These are phyloP conservation scores for Ceratopteris richardii DNA, from an alignment of 75 land plant genomes.

Conservation along the genomic window DNA sequence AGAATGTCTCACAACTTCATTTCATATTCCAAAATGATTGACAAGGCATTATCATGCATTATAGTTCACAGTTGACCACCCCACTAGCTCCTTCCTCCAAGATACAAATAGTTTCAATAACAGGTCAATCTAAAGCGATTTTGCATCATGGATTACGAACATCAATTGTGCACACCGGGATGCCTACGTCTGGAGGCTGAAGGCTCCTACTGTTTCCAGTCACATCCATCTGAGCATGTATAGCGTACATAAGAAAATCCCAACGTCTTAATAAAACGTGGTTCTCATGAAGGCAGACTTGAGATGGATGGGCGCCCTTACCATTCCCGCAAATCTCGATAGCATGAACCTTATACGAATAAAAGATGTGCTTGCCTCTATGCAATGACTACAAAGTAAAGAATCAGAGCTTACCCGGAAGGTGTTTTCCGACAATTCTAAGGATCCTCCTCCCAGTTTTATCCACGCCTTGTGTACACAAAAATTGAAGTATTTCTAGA, in stretches of 20 bases:
- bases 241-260: neutral
- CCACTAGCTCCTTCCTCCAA: no score
- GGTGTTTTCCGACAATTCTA: slow-evolving; percentile 79
- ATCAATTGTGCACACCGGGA: no score
- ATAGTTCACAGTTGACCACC: no score
- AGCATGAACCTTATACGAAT: neutral
- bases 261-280: neutral
- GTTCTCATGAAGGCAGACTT: neutral
- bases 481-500: slow-evolving; percentile 52
- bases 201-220: no score
- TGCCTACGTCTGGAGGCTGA: no score
- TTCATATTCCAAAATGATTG: no score
- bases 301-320: neutral
- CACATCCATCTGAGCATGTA: neutral
- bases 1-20: no score
- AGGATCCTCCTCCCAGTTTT: slow-evolving; percentile 55
- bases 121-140: no score
- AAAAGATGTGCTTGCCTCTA: neutral
- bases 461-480: slow-evolving; percentile 61
- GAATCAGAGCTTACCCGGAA: slow-evolving; percentile 48
- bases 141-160: no score
- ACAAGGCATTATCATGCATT: no score
- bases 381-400: neutral
- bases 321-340: neutral
- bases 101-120: no score